Evolutionary conservation across 1,284 basidiomycete species (phyloP), one percentile per base, ranked within the genome.

Genomic region (Ganoderma leucocontextum): DNA sequence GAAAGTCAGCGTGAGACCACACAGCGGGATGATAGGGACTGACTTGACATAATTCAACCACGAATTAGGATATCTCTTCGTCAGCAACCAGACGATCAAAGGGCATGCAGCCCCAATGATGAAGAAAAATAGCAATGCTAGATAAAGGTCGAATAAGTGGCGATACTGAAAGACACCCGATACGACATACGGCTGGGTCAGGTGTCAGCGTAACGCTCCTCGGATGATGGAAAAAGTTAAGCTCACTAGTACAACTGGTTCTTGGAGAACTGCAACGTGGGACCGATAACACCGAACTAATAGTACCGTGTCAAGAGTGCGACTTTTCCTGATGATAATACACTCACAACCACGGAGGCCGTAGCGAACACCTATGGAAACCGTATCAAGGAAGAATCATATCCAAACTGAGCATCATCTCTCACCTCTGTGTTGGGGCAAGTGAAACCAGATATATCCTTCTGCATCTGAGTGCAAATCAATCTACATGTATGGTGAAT

Each of bases 391-490:
- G 38, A 2, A 15, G 29, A 7, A 13, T 6, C 7, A 5, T 29
- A 33, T 22, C 9, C 49, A 17, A 4, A 35, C 17, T 38, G 41
- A 19, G 25, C 15, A 36, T 42, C 53, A 13, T 19, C 35, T 53
- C 74, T 64, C 42, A 84, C 83, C 68, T 82, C 76, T 13, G 84
- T 83, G 58, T 78, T 77, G 0, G 83, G 80, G 68, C 85, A 86
- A 17, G 78, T 81, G 74, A 86, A 86, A 2, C 82, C 82, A 65
- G 75, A 82, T 78, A 76, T 80, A 70, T 88, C 82, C 70, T 79
- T 79, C 74, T 89, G 87, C 9, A 76, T 70, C 1, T 80, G 74
- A 7, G 69, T 69, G 72, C 89, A 91, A 71, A 90, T 84, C 60
- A 87, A 80, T 29, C 78, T 74, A 22, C 35, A 4, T 8, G 52